Evolutionary conservation across 1,284 basidiomycete genomes (phyloP).

Genomic region (Anthracocystis walkeri): DNA sequence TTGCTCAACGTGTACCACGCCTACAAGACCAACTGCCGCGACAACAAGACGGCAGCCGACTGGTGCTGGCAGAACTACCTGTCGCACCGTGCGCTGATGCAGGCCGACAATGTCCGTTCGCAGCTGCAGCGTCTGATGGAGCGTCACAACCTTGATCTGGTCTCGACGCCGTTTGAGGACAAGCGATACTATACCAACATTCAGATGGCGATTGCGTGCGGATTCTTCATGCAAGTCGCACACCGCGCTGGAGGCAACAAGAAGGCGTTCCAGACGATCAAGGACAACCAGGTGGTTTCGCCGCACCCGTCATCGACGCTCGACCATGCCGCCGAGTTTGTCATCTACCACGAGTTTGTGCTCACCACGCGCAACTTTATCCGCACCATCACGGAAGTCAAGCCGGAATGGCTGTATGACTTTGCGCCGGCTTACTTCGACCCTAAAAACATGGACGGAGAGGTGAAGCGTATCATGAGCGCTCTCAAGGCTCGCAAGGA

Average conservation of each 20-base stretch:
- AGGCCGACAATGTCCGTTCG: conserved; percentile 94
- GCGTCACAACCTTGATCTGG: conserved; percentile 77
- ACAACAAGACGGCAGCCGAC: conserved; percentile 68
- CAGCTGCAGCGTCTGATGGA: conserved; percentile 95
- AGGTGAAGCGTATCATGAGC: conserved; percentile 62
- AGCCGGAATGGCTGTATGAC: conserved; percentile 91
- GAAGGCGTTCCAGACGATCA: conserved; percentile 77
- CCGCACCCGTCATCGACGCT: conserved; percentile 95
- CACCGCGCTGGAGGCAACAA: conserved; percentile 75
- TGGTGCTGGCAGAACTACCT: conserved; percentile 97
- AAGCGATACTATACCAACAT: conserved; percentile 84
- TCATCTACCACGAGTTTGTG: conserved; percentile 96
- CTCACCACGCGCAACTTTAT: conserved; percentile 85
- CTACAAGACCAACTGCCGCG: conserved; percentile 77
- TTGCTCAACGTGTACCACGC: conserved; percentile 95
- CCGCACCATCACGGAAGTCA: conserved; percentile 88
- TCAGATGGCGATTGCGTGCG: conserved; percentile 85
- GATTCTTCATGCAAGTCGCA: conserved; percentile 99
- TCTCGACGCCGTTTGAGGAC: conserved; percentile 81
- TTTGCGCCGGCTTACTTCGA: conserved; percentile 85
- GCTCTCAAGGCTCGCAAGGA: conserved; percentile 53
- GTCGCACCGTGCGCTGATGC: conserved; percentile 82
- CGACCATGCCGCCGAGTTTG: conserved; percentile 94
- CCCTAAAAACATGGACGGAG: conserved; percentile 63
- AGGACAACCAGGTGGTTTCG: conserved; percentile 92